Percentiles rank a stretch among this genome's conserved stretches.
Evolutionary conservation across 805 yeast species (phyloP).

Genomic region (Yarrowia hollandica): DNA sequence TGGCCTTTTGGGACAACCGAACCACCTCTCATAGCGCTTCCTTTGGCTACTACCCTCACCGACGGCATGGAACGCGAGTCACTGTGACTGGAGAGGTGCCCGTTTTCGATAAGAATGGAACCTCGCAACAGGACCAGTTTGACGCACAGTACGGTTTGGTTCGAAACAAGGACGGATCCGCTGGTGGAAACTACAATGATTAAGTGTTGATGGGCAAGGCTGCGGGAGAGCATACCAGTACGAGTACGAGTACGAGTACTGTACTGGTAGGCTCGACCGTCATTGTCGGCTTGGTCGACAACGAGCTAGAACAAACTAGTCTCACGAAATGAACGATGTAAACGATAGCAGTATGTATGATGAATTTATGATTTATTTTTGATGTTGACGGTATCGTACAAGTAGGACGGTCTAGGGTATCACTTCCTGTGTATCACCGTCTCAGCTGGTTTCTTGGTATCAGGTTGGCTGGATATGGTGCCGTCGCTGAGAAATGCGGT

Average conservation of each 20-base stretch:
- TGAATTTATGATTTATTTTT: slow-evolving; percentile 2
- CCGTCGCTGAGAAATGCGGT: no score
- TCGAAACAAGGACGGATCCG: slow-evolving; percentile 38
- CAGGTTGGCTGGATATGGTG: no score
- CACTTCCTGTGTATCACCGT: no score
- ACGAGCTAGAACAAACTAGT: no score
- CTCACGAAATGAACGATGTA: neutral
- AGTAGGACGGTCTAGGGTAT: no score
- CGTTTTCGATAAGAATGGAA: slow-evolving; percentile 35
- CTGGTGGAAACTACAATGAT: slow-evolving; percentile 40
- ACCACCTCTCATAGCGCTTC: slow-evolving; percentile 52
- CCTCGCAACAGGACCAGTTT: slow-evolving; percentile 35
- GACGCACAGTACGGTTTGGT: slow-evolving; percentile 37
- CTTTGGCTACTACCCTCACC: slow-evolving; percentile 55
- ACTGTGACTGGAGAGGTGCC: slow-evolving; percentile 82
- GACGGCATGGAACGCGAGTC: slow-evolving; percentile 72
- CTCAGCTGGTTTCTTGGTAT: no score
- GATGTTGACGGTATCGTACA: no score
- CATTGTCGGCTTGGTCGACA: no score
- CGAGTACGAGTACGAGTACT: no score
- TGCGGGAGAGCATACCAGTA: no score
- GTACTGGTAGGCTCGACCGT: no score
- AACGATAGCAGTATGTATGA: neutral
- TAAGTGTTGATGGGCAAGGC: no score
- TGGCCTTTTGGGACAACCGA: slow-evolving; percentile 58